Conservation (phyloP, 2,329 filamentous ascomycete genomes). For the Fusarium equiseti region DNA sequence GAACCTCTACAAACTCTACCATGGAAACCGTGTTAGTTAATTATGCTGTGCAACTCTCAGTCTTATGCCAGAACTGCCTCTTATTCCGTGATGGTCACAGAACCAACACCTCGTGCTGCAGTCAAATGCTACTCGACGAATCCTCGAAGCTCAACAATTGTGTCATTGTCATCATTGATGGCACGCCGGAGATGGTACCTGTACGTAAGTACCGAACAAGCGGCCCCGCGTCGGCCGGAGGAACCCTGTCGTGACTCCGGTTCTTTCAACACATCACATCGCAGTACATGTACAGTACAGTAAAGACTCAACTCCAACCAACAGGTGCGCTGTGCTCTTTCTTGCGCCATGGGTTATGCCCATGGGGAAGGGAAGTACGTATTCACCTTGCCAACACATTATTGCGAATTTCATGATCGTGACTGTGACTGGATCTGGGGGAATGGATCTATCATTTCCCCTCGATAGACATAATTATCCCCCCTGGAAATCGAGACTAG, state of each 20-base stretch:
- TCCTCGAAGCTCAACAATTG: constrained; percentile 33
- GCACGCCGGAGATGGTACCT: constrained; percentile 33
- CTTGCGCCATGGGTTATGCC: constrained; percentile 23
- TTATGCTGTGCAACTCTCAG: constrained; percentile 34
- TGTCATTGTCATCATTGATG: constrained; percentile 49
- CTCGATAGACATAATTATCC: constrained; percentile 14
- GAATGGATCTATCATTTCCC: constrained; percentile 28
- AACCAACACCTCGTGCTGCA: constrained; percentile 34
- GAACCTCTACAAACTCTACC: constrained; percentile 24
- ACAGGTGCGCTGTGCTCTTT: constrained; percentile 22
- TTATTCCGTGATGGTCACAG: constrained; percentile 21
- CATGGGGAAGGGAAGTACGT: constrained; percentile 10
- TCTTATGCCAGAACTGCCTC: constrained; percentile 26
- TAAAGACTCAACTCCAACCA: constrained; percentile 9
- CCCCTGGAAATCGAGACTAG: constrained; percentile 34
- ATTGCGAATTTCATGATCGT: constrained; percentile 36
- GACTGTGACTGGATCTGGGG: constrained; percentile 35
- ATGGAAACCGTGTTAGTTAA: constrained; percentile 16
- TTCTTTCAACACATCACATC: constrained; percentile 13
- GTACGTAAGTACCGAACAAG: constrained; percentile 44
- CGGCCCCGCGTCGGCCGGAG: constrained; percentile 45
- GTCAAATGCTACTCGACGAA: constrained; percentile 31
- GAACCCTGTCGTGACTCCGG: constrained; percentile 28
- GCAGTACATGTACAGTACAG: not conserved
- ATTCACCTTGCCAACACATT: constrained; percentile 22